Conservation (phyloP, 148 eudicot species). For the Euryodendron excelsum region DNA sequence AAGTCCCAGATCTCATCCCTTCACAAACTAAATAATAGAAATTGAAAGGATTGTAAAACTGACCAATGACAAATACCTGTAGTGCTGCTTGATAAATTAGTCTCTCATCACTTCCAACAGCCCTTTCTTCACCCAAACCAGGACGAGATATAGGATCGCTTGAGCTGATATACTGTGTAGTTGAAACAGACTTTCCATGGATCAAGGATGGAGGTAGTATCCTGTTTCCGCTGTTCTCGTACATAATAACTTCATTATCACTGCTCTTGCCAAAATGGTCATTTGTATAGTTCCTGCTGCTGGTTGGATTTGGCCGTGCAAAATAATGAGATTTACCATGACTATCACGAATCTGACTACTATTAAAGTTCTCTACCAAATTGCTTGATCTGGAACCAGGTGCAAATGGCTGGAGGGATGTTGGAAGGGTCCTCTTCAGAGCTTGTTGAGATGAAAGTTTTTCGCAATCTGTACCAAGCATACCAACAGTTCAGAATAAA, state of each 20-base stretch:
- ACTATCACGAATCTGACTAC: constrained; percentile 40
- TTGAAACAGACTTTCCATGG: constrained; percentile 48
- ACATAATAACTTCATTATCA: constrained; percentile 35
- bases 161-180: constrained; percentile 31
- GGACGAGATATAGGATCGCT: constrained; percentile 46
- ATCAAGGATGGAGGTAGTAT: constrained; percentile 58
- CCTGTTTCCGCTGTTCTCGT: constrained; percentile 50
- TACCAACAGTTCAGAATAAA: constrained; percentile 13
- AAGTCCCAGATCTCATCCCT: background rate
- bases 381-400: constrained; percentile 28
- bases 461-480: constrained; percentile 31
- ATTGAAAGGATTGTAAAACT: background rate
- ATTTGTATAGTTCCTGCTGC: constrained; percentile 30
- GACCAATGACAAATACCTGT: constrained; percentile 49
- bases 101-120: constrained; percentile 69
- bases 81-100: constrained; percentile 78
- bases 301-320: constrained; percentile 30
- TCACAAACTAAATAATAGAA: background rate
- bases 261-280: constrained; percentile 29
- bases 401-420: constrained; percentile 42
- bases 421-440: constrained; percentile 60
- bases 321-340: constrained; percentile 32
- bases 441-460: constrained; percentile 25
- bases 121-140: constrained; percentile 60
- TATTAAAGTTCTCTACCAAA: constrained; percentile 36